phyloP scores from a whole-genome alignment of 1,284 basidiomycete species.

The Laetiporus sulphureus region DNA sequence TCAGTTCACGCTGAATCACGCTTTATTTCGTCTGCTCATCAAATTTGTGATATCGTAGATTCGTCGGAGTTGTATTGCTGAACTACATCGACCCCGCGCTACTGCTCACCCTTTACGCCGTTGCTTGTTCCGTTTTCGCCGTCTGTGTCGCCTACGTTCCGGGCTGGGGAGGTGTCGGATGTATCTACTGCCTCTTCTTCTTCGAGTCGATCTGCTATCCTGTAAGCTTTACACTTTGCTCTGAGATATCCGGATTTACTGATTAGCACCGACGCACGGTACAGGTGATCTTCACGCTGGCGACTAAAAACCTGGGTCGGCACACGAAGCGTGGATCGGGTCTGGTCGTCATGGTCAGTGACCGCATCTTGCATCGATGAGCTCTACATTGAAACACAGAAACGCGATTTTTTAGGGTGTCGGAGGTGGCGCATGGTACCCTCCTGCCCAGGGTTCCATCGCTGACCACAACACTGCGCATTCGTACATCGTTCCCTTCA shows the following conservation, averaged over 20 bases:
- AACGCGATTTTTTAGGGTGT: slow-evolving; percentile 58
- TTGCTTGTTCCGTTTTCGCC: slow-evolving; percentile 46
- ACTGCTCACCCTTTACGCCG: slow-evolving; percentile 49
- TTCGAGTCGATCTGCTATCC: slow-evolving; percentile 73
- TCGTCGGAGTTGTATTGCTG: slow-evolving; percentile 58
- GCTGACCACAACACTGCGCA: slow-evolving; percentile 47
- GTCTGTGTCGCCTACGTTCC: slow-evolving; percentile 46
- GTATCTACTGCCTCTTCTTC: slow-evolving; percentile 68
- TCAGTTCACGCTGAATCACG: slow-evolving; percentile 22
- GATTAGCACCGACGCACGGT: background rate
- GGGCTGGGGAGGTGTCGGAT: slow-evolving; percentile 52
- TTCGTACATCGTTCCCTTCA: slow-evolving; percentile 56
- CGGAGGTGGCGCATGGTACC: slow-evolving; percentile 73
- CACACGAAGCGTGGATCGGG: slow-evolving; percentile 68
- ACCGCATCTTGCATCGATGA: slow-evolving; percentile 7
- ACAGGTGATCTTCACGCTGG: slow-evolving; percentile 65
- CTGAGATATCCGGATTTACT: background rate
- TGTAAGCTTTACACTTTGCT: slow-evolving; percentile 28
- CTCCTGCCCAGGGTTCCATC: slow-evolving; percentile 62
- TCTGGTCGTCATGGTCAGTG: slow-evolving; percentile 54
- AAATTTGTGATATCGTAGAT: slow-evolving; percentile 29
- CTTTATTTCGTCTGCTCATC: background rate
- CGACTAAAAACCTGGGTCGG: slow-evolving; percentile 62
- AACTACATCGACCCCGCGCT: slow-evolving; percentile 61
- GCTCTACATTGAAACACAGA: slow-evolving; percentile 4